Percentiles rank a stretch among this genome's conserved stretches.
phyloP scores from a whole-genome alignment of 108 stramenopile genomes.

The Skeletonema costatum region DNA sequence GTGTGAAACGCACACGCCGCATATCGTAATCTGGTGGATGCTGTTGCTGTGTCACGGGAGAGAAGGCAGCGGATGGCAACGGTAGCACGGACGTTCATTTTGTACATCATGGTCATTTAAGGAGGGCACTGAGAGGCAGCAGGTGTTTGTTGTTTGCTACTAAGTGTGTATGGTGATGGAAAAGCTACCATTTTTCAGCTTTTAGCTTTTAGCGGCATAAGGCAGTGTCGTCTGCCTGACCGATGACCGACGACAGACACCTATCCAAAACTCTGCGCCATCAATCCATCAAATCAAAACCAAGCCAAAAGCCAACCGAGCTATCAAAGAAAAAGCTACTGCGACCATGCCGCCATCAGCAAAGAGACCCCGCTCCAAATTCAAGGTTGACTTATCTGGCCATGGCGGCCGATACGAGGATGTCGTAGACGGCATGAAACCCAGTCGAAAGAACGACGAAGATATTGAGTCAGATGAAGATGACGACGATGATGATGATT shows the following conservation, averaged over 20 bases:
- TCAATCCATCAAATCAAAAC: not conserved
- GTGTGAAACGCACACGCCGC: not conserved
- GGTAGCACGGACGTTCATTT: not conserved
- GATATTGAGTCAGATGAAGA: slow-evolving; percentile 45
- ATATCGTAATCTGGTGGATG: not conserved
- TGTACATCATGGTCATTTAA: not conserved
- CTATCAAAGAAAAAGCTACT: too few relatives aligned
- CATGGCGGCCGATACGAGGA: slow-evolving; percentile 35
- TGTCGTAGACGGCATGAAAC: slow-evolving; percentile 5
- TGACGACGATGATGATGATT: slow-evolving; percentile 48
- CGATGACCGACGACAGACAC: too few relatives aligned
- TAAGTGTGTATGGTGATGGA: not conserved
- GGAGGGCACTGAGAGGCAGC: too few relatives aligned
- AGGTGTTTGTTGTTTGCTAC: too few relatives aligned
- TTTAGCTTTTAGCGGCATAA: too few relatives aligned
- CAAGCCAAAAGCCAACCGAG: too few relatives aligned
- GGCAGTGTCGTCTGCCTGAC: too few relatives aligned
- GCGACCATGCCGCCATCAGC: not conserved
- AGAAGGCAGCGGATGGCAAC: not conserved
- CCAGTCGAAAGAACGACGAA: slow-evolving; percentile 27
- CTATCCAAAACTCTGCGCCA: too few relatives aligned
- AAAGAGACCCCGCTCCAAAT: slow-evolving; percentile 14
- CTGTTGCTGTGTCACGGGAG: not conserved
- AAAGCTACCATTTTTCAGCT: too few relatives aligned
- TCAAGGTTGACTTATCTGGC: slow-evolving; percentile 40